Evolutionary conservation across 1,284 basidiomycete genomes (phyloP), one percentile per base, ranked within the genome.

Genomic region (Phellopilus nigrolimitatus): DNA sequence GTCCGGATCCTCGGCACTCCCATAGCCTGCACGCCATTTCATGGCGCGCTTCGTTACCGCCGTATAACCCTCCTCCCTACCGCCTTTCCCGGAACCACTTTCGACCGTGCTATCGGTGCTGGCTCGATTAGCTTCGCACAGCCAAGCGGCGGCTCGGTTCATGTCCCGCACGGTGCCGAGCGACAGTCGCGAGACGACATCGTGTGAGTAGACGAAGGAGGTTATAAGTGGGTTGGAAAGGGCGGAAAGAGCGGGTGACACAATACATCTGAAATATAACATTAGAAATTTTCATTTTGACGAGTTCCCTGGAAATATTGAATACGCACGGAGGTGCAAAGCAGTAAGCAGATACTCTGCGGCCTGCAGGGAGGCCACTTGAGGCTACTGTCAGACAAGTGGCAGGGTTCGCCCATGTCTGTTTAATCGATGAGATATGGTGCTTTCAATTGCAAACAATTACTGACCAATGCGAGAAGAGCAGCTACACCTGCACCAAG

Each of bases 401-500:
- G 55, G 69, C 73, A 13, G 85, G 84, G 62, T 90, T 84, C 1
- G 88, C 87, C 90, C 90, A 92, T 77, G 88, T 86, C 87, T 88
- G 46, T 27, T 24, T n/a, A 8, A 21, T 47, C 52, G 34, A 56
- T 37, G 31, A 31, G n/a, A 44, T 37, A 56, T 40, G 39, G 21
- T 44, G 4, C 10, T 30, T 13, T 36, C 31, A 30, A 48, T 21
- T 37, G 40, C 22, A 15, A 25, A 37, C n/a, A 33, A 15, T 39
- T 3, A 68, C 78, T 61, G 58, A 84, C 84, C 65, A 92, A 67
- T 31, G 82, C 87, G n/a, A 91, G 69, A 9, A 91, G 69, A 1
- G 81, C 75, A 8, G 86, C 87, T 0, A 94, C 88, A 0, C 90
- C 92, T 4, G 91, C 91, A 7, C 93, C 92, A 2, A 95, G 74